phyloP scores from a whole-genome alignment of 768 basidiomycete species.

The Lactifluus pinguis region DNA sequence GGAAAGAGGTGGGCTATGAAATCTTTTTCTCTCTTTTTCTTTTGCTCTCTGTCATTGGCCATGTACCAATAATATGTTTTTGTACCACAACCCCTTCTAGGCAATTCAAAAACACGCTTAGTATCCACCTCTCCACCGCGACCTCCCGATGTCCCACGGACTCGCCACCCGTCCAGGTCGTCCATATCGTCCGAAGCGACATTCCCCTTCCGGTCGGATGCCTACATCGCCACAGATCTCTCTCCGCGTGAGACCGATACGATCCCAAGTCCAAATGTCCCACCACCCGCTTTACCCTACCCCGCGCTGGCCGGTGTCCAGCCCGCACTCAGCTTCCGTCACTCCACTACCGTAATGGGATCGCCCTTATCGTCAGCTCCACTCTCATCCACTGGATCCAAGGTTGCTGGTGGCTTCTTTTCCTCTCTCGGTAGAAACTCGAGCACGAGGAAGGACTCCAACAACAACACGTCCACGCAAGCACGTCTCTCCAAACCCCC shows the following conservation, averaged over 20 bases:
- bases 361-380: neutral
- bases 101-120: conserved; percentile 11
- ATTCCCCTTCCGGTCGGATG: conserved; percentile 74
- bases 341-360: conserved; percentile 3
- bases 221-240: conserved; percentile 69
- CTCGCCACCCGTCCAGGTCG: conserved; percentile 59
- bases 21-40: neutral
- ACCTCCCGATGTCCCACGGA: conserved; percentile 30
- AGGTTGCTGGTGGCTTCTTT: conserved; percentile 5
- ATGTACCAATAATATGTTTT: neutral
- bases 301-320: conserved; percentile 48
- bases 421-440: conserved; percentile 18
- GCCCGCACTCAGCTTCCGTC: conserved; percentile 3
- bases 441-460: conserved; percentile 19
- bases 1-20: conserved; percentile 40
- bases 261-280: conserved; percentile 42
- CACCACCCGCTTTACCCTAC: conserved; percentile 57
- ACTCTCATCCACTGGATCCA: neutral
- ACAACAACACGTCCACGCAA: neutral
- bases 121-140: neutral
- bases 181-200: conserved; percentile 71
- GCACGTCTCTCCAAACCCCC: conserved; percentile 30
- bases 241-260: conserved; percentile 33
- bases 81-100: conserved; percentile 1
- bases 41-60: neutral